Percentiles rank a stretch among this genome's conserved stretches.
Evolutionary conservation across 345 rosid species (phyloP).

Genomic region (Salix suchowensis): DNA sequence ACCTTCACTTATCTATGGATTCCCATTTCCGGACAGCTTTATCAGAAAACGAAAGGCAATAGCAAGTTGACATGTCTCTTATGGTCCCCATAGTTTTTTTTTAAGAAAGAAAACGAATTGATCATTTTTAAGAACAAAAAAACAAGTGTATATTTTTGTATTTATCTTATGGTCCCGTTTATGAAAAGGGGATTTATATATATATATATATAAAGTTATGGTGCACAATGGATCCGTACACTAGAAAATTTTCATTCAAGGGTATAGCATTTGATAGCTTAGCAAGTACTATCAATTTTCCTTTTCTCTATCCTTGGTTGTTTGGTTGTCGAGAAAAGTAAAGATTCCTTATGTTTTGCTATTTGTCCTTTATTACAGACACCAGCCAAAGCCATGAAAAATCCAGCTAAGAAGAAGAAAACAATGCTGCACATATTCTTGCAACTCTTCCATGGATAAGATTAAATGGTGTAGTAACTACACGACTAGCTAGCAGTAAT

Average conservation of each 20-base stretch:
- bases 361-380: conserved; percentile 56
- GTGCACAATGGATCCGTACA: background rate
- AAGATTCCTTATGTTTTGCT: conserved; percentile 75
- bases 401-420: background rate
- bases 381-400: conserved; percentile 27
- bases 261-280: background rate
- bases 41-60: background rate
- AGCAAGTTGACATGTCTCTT: background rate
- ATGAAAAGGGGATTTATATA: background rate
- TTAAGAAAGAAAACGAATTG: no score
- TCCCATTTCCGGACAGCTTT: background rate
- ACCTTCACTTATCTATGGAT: background rate
- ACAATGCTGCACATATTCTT: background rate
- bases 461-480: background rate
- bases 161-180: background rate
- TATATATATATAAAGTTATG: background rate
- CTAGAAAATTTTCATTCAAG: background rate
- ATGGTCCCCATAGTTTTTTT: no score
- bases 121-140: background rate
- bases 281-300: background rate
- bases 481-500: no score
- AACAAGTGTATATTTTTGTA: background rate
- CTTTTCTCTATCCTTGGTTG: conserved; percentile 7
- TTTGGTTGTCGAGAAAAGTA: conserved; percentile 25
- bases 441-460: background rate